Conservation (phyloP, 1,284 basidiomycete species). For the Malassezia pachydermatis region DNA sequence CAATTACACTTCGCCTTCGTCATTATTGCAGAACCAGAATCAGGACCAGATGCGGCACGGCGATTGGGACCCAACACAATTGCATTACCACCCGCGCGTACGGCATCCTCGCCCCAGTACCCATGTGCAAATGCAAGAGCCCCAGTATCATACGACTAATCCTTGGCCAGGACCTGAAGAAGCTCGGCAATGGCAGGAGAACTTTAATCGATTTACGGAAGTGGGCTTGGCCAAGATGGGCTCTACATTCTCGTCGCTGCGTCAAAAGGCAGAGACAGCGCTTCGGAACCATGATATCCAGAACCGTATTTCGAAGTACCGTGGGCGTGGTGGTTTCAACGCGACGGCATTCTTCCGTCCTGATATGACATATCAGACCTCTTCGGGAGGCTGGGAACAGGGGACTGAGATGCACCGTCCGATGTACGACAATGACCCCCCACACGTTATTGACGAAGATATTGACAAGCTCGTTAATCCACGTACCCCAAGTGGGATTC, state of each 20-base stretch:
- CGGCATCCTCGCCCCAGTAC: neutral
- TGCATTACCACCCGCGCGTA: conserved; percentile 14
- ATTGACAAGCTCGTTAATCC: conserved; percentile 4
- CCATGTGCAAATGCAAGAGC: neutral
- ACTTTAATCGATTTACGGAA: conserved; percentile 9
- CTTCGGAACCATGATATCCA: conserved; percentile 4
- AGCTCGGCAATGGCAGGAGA: conserved; percentile 5
- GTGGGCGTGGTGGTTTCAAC: no score
- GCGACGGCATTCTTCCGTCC: conserved; percentile 1
- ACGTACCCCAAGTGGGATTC: neutral
- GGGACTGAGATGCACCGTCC: no score
- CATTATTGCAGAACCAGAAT: no score
- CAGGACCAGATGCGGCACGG: no score
- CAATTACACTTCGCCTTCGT: no score
- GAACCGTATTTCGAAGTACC: no score
- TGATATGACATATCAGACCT: neutral
- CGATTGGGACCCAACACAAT: conserved; percentile 7
- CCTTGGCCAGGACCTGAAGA: conserved; percentile 3
- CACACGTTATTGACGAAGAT: conserved; percentile 4
- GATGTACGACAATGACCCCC: conserved; percentile 17
- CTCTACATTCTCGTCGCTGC: conserved; percentile 4
- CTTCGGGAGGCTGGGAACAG: no score
- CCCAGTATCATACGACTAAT: no score
- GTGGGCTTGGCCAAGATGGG: conserved; percentile 13
- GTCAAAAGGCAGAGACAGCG: conserved; percentile 11